Evolutionary conservation across 1,284 basidiomycete species (phyloP).

Genomic region (Takashimella koratensis): DNA sequence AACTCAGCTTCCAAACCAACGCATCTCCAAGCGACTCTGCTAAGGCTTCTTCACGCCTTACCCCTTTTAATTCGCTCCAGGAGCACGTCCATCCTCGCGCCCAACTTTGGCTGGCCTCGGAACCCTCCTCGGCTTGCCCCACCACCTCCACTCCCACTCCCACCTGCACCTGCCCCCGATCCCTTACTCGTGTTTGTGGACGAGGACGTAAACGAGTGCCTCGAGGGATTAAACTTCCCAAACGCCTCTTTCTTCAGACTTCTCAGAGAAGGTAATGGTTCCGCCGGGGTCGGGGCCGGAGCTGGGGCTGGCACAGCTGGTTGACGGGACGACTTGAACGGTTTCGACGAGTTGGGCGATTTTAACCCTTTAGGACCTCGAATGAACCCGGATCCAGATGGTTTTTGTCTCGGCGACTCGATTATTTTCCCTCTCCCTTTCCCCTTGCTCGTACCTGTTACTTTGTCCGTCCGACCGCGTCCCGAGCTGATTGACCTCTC

Average conservation of each 20-base stretch:
- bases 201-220: neutral
- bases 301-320: neutral
- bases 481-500: too few species aligned
- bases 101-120: conserved; percentile 50
- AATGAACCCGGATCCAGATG: too few species aligned
- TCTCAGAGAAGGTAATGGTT: conserved; percentile 3
- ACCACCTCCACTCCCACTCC: neutral
- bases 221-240: conserved; percentile 28
- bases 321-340: neutral
- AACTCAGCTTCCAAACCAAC: too few species aligned
- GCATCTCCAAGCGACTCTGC: too few species aligned
- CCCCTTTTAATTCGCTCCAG: conserved; percentile 48
- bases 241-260: conserved; percentile 42
- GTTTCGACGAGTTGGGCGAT: too few species aligned
- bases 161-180: conserved; percentile 1
- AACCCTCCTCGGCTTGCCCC: neutral
- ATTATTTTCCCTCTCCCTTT: neutral
- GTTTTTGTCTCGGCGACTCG: neutral
- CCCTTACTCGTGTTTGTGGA: neutral
- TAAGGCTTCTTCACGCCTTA: too few species aligned
- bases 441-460: neutral
- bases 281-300: neutral
- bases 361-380: too few species aligned
- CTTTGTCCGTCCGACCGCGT: too few species aligned
- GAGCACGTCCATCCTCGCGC: conserved; percentile 47